Conservation (phyloP, 164 flowering plant species). For the Sextonia rubra region DNA sequence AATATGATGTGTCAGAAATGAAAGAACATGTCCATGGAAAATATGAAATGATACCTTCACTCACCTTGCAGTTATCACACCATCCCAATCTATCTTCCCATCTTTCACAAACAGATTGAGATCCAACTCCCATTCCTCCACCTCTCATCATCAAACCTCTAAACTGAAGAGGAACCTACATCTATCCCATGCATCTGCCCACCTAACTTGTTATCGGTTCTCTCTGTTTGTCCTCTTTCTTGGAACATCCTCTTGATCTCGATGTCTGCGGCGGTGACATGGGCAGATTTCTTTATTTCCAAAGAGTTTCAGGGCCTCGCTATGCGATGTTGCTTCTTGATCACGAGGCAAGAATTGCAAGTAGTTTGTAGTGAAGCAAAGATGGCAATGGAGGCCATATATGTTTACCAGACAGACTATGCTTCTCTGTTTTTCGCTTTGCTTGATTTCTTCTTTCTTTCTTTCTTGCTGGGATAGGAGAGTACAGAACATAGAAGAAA, state of each 20-base stretch:
- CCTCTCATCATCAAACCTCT: conserved; percentile 36
- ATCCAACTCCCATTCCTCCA: conserved; percentile 73
- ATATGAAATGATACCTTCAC: neutral
- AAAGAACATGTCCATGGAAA: too few relatives aligned
- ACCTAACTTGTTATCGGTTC: neutral
- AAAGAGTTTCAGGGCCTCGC: conserved; percentile 15
- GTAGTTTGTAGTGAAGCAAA: conserved; percentile 40
- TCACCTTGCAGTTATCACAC: conserved; percentile 55
- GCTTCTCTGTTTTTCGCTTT: neutral
- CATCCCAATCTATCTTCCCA: conserved; percentile 70
- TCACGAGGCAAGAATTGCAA: conserved; percentile 32
- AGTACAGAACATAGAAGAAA: neutral
- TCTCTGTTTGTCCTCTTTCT: conserved; percentile 16
- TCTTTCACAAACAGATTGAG: conserved; percentile 53
- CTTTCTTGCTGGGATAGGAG: neutral
- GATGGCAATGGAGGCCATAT: conserved; percentile 47
- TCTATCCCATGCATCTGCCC: conserved; percentile 11
- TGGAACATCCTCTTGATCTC: conserved; percentile 14
- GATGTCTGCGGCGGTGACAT: conserved; percentile 22
- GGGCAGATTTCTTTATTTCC: conserved; percentile 23
- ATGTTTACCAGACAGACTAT: neutral
- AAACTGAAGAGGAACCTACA: conserved; percentile 10
- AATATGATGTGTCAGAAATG: too few relatives aligned
- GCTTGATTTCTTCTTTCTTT: neutral
- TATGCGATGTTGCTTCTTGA: conserved; percentile 27